Percentiles rank a stretch among this genome's conserved stretches.
Conservation (phyloP, 2,329 filamentous ascomycete genomes). For the Botrytis sinoallii region DNA sequence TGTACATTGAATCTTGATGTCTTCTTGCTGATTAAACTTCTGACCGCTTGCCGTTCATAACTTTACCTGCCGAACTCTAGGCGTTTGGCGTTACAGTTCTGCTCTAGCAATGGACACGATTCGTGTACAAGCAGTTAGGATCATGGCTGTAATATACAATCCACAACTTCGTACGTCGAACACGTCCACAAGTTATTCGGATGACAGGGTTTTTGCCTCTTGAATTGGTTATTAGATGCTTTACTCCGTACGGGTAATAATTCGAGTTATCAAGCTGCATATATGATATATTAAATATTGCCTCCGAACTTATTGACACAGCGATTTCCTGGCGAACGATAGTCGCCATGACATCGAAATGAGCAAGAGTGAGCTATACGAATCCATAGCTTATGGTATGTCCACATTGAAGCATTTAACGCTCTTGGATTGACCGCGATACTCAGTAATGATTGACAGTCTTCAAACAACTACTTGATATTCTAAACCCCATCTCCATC, state of each 20-base stretch:
- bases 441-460: not conserved
- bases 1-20: not conserved
- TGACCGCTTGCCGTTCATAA: no score
- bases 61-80: not conserved
- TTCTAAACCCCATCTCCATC: not conserved
- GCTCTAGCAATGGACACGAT: not conserved
- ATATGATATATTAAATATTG: constrained; percentile 5
- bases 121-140: constrained; percentile 9
- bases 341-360: not conserved
- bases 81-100: not conserved
- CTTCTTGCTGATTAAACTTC: not conserved
- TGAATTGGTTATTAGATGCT: not conserved
- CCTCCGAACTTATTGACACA: not conserved
- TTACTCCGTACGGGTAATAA: not conserved
- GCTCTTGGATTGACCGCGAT: no score
- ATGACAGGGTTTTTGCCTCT: not conserved
- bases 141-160: constrained; percentile 6
- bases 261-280: not conserved
- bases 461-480: not conserved
- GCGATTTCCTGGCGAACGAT: not conserved
- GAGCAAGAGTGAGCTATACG: not conserved
- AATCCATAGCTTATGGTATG: not conserved
- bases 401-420: not conserved
- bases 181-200: not conserved
- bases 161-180: not conserved